Evolutionary conservation across 2,329 filamentous ascomycete species (phyloP).

Genomic region (Trichoderma sp.): DNA sequence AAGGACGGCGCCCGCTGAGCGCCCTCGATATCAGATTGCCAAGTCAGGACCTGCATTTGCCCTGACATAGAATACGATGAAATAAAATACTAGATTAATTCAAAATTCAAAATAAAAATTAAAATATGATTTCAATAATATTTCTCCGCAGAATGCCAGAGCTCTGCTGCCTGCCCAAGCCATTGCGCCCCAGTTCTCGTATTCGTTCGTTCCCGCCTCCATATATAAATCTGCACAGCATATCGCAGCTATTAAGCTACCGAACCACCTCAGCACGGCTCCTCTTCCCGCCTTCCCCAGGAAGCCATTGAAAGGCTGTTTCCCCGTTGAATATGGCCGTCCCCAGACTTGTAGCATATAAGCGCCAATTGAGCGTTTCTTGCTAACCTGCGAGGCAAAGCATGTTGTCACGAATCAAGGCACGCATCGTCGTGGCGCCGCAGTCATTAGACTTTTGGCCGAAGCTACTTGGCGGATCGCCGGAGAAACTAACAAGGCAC

Average conservation of each 20-base stretch:
- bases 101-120: background rate
- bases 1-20: background rate
- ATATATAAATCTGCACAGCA: background rate
- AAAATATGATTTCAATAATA: background rate
- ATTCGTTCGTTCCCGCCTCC: background rate
- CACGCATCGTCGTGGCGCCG: background rate
- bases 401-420: background rate
- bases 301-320: background rate
- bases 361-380: background rate
- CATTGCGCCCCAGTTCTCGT: conserved; percentile 8
- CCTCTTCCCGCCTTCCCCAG: background rate
- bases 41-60: background rate
- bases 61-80: background rate
- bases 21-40: background rate
- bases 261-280: background rate
- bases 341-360: background rate
- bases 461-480: conserved; percentile 2
- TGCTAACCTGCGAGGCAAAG: background rate
- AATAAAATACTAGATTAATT: background rate
- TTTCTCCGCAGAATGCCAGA: background rate
- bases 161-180: background rate
- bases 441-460: background rate
- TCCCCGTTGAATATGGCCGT: background rate
- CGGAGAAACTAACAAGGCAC: background rate
- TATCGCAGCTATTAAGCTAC: background rate